Evolutionary conservation across 176 grass and related monocot species (phyloP).

Genomic region (Melocanna baccifera): DNA sequence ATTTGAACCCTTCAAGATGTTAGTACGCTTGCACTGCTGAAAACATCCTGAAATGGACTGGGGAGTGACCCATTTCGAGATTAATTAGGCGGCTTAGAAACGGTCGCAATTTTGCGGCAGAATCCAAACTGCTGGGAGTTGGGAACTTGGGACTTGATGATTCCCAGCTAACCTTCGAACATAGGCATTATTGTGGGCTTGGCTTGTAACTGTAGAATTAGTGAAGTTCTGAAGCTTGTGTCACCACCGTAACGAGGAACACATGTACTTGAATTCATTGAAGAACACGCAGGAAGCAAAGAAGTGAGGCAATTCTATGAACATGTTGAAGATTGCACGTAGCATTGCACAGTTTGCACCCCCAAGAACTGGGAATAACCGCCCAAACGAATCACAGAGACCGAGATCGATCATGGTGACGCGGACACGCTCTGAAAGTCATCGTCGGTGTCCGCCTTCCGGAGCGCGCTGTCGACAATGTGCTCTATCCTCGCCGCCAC

Average conservation of each 20-base stretch:
- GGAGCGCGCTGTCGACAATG: conserved; percentile 31
- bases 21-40: background rate
- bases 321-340: conserved; percentile 6
- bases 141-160: background rate
- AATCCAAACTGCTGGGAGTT: background rate
- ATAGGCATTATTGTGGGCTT: background rate
- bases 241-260: background rate
- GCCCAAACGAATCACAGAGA: background rate
- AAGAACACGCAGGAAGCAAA: background rate
- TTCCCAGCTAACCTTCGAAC: background rate
- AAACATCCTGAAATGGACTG: background rate
- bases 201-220: background rate
- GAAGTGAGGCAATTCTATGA: conserved; percentile 12
- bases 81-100: background rate
- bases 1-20: conserved; percentile 32
- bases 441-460: conserved; percentile 22
- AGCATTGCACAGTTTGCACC: background rate
- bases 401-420: background rate
- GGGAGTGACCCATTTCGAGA: conserved; percentile 10
- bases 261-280: background rate
- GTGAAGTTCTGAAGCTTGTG: background rate
- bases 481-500: conserved; percentile 50
- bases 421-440: conserved; percentile 29
- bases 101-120: background rate
- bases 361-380: background rate